Evolutionary conservation across 306 rosid species (phyloP).

Genomic region (Gynostemma pentaphyllum): DNA sequence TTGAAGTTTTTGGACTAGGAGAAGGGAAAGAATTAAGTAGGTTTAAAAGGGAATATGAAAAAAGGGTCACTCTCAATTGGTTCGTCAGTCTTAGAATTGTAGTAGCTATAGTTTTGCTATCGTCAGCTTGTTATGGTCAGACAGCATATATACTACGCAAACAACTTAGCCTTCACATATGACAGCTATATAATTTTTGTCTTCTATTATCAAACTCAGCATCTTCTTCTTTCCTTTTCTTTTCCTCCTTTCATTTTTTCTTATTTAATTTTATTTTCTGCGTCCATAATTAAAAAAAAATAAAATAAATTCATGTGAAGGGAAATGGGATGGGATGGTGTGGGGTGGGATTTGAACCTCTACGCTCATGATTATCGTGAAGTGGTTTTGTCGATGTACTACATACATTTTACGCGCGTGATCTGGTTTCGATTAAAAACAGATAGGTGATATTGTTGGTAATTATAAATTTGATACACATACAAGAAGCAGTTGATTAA

Average conservation of each 20-base stretch:
- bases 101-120: slow-evolving; percentile 17
- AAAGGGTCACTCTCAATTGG: slow-evolving; percentile 23
- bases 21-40: neutral
- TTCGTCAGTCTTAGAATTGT: slow-evolving; percentile 21
- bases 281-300: no score
- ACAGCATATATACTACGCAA: slow-evolving; percentile 10
- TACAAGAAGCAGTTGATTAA: no score
- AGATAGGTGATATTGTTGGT: no score
- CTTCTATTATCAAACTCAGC: slow-evolving; percentile 12
- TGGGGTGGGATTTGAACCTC: no score
- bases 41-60: slow-evolving; percentile 7
- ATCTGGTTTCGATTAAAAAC: no score
- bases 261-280: neutral
- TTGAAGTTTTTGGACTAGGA: no score
- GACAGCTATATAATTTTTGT: slow-evolving; percentile 37
- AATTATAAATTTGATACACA: no score
- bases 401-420: no score
- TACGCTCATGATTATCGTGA: no score
- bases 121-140: slow-evolving; percentile 15
- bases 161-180: slow-evolving; percentile 14
- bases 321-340: neutral
- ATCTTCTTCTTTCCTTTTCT: slow-evolving; percentile 5
- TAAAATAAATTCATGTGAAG: neutral
- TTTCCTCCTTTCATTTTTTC: neutral
- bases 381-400: no score